Evolutionary conservation across 495 filamentous ascomycete species (phyloP).

Genomic region (Aspergillus avenaceus): DNA sequence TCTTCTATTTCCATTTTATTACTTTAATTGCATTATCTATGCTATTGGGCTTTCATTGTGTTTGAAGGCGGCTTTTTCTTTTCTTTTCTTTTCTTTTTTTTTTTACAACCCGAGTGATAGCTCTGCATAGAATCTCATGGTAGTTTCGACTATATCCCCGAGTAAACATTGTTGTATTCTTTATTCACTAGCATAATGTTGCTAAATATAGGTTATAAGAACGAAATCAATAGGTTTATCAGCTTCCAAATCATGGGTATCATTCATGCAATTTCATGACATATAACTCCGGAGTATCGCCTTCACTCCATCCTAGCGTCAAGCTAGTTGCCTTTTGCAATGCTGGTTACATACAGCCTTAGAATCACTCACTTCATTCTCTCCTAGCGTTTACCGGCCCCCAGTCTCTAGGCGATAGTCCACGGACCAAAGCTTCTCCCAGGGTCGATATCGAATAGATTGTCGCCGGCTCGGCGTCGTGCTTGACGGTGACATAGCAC

Average conservation of each 20-base stretch:
- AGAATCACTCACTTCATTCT: no score
- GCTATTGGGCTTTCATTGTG: neutral
- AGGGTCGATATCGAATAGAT: conserved; percentile 34
- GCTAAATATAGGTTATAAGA: conserved; percentile 1
- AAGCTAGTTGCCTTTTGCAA: no score
- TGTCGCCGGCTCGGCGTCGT: conserved; percentile 22
- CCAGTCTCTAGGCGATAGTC: conserved; percentile 45
- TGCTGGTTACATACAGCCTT: no score
- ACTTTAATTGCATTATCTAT: neutral
- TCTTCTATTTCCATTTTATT: neutral
- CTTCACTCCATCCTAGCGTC: no score
- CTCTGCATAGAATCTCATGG: no score
- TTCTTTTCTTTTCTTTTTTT: no score
- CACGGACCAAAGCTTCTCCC: conserved; percentile 50
- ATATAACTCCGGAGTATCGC: neutral
- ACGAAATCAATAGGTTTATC: neutral
- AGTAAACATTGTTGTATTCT: neutral
- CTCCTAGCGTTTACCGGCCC: conserved; percentile 6
- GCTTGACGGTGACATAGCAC: conserved; percentile 10
- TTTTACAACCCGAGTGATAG: no score
- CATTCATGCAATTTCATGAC: conserved; percentile 13
- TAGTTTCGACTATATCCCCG: neutral
- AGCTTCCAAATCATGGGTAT: conserved; percentile 29
- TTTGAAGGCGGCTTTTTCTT: neutral
- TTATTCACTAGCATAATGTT: neutral